Conservation (phyloP, 2,329 filamentous ascomycete genomes). For the Ploettnerulaceae sp. region DNA sequence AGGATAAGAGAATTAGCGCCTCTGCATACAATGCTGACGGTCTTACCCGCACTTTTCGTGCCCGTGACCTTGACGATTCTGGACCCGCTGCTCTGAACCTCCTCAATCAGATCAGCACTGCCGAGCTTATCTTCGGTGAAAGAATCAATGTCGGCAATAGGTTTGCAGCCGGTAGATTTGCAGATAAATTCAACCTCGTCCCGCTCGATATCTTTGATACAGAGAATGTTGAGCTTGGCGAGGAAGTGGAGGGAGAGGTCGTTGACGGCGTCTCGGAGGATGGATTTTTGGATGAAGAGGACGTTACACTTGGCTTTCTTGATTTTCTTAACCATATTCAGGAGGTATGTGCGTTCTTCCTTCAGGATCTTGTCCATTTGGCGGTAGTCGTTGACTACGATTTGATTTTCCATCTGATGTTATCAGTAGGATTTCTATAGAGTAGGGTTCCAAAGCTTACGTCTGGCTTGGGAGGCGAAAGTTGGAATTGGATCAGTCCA, state of each 20-base stretch:
- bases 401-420: slow-evolving; percentile 93
- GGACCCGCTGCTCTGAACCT: slow-evolving; percentile 79
- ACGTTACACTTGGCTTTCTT: slow-evolving; percentile 99
- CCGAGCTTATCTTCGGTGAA: slow-evolving; percentile 99
- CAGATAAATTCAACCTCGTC: slow-evolving; percentile 99
- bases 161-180: slow-evolving; percentile 98
- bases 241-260: slow-evolving; percentile 96
- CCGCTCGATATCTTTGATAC: slow-evolving; percentile 95
- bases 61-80: slow-evolving; percentile 94
- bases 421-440: slow-evolving; percentile 12
- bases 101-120: slow-evolving; percentile 87
- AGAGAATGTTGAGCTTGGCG: slow-evolving; percentile 91
- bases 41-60: slow-evolving; percentile 78
- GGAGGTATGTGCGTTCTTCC: slow-evolving; percentile 94
- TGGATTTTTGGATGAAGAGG: slow-evolving; percentile 96
- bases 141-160: slow-evolving; percentile 95
- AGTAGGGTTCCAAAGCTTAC: slow-evolving; percentile 44
- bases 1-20: slow-evolving; percentile 92
- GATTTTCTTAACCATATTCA: slow-evolving; percentile 99
- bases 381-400: slow-evolving; percentile 97
- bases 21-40: slow-evolving; percentile 88
- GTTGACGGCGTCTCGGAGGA: slow-evolving; percentile 95
- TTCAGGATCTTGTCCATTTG: slow-evolving; percentile 99
- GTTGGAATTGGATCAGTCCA: slow-evolving; percentile 95
- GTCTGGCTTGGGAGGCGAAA: slow-evolving; percentile 96